phyloP scores from a whole-genome alignment of 2,329 filamentous ascomycete genomes.

The Colletotrichum sidae region DNA sequence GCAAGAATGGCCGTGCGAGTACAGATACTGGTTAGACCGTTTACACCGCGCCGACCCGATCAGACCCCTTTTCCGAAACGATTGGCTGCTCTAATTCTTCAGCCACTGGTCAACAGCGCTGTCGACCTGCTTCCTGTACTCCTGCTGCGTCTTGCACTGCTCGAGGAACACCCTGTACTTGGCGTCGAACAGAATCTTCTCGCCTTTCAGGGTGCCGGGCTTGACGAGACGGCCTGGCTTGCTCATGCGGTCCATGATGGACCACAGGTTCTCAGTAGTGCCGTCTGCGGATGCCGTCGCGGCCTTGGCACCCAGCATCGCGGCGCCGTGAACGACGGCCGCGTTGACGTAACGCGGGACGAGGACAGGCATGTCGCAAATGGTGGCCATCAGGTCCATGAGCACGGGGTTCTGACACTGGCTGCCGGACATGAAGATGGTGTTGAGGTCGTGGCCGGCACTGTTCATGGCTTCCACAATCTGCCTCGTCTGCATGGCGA shows the following conservation, averaged over 20 bases:
- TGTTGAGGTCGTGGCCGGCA: slow-evolving; percentile 86
- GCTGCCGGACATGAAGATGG: slow-evolving; percentile 98
- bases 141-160: slow-evolving; percentile 87
- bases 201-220: slow-evolving; percentile 76
- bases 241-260: slow-evolving; percentile 97
- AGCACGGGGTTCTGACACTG: slow-evolving; percentile 96
- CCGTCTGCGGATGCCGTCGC: slow-evolving; percentile 83
- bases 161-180: slow-evolving; percentile 98
- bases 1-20: neutral
- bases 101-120: slow-evolving; percentile 58
- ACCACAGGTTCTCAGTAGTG: slow-evolving; percentile 89
- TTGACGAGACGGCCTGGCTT: slow-evolving; percentile 89
- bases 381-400: slow-evolving; percentile 91
- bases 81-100: slow-evolving; percentile 13
- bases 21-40: neutral
- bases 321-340: slow-evolving; percentile 96
- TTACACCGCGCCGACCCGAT: neutral
- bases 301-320: slow-evolving; percentile 98
- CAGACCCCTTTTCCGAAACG: neutral
- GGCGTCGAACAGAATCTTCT: slow-evolving; percentile 83
- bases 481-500: slow-evolving; percentile 94
- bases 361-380: slow-evolving; percentile 90
- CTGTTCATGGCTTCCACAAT: slow-evolving; percentile 96
- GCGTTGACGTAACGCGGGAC: slow-evolving; percentile 95
- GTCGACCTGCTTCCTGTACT: slow-evolving; percentile 84